Base-by-base conservation (phyloP, 805 yeast genomes). In the Candida maesae region DNA sequence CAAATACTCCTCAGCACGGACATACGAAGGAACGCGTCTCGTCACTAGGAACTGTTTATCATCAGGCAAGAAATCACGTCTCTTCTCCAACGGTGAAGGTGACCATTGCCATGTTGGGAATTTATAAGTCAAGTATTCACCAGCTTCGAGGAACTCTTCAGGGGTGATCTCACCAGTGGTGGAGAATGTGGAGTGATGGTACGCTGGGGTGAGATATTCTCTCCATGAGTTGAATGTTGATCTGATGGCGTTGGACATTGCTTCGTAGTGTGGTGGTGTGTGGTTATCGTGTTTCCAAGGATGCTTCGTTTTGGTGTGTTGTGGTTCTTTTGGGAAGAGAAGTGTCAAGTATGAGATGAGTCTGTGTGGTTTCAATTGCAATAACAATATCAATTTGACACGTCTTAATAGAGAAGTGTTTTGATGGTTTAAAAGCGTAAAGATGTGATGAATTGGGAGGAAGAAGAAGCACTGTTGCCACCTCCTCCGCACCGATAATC, bases 101-200 rank as follows among this genome's bases (percentile, higher is more conserved):
- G 78, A 67, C 99, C 99, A 93, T 47, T 80, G 79, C 99, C 99
- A 93, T 1, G 98, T 93, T 2, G 99, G 98, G 60, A 93, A 93
- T 69, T 84, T 86, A 63, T 79, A 81, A 24, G 82, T 90, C 43
- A 93, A 67, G 62, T 88, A 93, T 61, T 93, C 97, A 17, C 99
- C 99, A 3, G 99, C 97, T 41, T 69, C 70, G 9, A 89, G 91
- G 65, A 93, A 93, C 61, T 93, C 99, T 39, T 87, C 95, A 1
- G 99, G 99, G 1, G 96, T 86, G 38, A 93, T 81, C 60, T 91
- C 93, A 4, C 99, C 99, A 0, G 96, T 85, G 36, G 73, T 65
- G 41, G 79, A 71, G 66, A 89, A 93, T 14, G 93, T 87, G 19
- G 97, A 89, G n/a, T 69, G 76, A 61, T 90, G 87, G 33, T 82